Base-by-base conservation (phyloP, 352 stramenopile genomes). In the Thraustotheca clavata region DNA sequence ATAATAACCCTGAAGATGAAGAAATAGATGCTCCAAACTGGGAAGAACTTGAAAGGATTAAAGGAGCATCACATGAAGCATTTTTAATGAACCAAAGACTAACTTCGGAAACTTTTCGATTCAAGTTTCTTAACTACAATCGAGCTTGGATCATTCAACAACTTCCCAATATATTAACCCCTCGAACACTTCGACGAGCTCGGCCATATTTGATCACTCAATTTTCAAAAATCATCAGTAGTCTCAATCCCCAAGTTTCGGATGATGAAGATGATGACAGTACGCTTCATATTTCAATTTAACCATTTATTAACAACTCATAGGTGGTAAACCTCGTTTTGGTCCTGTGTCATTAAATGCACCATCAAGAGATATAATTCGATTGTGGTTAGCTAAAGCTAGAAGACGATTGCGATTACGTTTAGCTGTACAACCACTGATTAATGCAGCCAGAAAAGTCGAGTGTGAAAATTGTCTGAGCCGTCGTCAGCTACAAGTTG, bases 41-140 rank as follows among this genome's bases (percentile, higher is more conserved):
- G 87, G 90, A 97, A 59, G 89, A 98, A 36, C 75, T 96, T 0
- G 88, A 96, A 59, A 89, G 93, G 24, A 93, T 98, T 47, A 92
- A 98, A 70, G 83, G 89, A n/a, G 91, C 86, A 34, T 95, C 82
- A 4, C 91, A 98, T 70, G 93, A 98, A 70, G 82, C 89, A 1
- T 98, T 97, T 69, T 63, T 98, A 67, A 98, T 99, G 91, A 98
- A 99, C 72, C 91, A 98, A 73, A 80, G 89, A 14, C 96, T 99
- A 67, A 96, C 94, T 22, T 94, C 79, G 16, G 95, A 99, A 60
- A 98, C 93, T 4, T 99, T 99, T 71, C 87, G 96, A 14, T 97
- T 95, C 76, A 98, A 98, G 69, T 99, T 99, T 71, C 79, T 99
- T 20, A 91, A 96, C 69, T 98, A 99, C 80, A 99, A 99, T 63